Conservation (phyloP, 2,329 filamentous ascomycete species). For the Xylaria arbuscula region DNA sequence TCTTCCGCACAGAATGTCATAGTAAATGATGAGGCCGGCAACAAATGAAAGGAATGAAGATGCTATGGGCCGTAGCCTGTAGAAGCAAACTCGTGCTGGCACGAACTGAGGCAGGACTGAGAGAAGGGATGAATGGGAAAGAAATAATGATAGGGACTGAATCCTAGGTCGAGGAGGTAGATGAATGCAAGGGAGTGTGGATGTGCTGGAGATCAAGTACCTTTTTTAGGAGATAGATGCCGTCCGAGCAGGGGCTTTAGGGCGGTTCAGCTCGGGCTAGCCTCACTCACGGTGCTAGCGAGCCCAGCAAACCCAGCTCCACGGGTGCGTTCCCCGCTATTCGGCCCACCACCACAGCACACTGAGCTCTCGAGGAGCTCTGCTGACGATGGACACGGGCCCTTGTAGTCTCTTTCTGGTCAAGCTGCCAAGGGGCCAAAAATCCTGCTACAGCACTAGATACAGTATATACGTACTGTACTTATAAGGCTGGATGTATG, state of each 20-base stretch:
- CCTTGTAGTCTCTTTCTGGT: constrained; percentile 4
- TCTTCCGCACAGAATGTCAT: constrained; percentile 27
- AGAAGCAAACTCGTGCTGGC: constrained; percentile 21
- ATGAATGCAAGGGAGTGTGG: constrained; percentile 1
- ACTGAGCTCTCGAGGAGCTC: neutral
- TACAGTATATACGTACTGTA: neutral
- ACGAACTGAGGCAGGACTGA: constrained; percentile 1
- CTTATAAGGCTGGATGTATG: neutral
- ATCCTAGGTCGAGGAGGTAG: constrained; percentile 5
- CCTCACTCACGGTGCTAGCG: constrained; percentile 16
- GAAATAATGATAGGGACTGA: neutral
- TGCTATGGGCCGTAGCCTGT: neutral
- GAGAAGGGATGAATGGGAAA: neutral
- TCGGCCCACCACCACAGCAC: neutral
- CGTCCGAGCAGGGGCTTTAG: constrained; percentile 14
- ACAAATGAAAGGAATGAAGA: constrained; percentile 17
- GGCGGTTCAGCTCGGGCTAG: constrained; percentile 35
- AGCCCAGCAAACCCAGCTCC: constrained; percentile 31
- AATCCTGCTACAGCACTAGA: constrained; percentile 10
- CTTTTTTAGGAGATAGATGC: constrained; percentile 18
- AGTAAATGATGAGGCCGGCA: constrained; percentile 17
- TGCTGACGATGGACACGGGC: neutral
- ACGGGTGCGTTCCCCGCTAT: constrained; percentile 28
- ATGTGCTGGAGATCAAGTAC: constrained; percentile 12
- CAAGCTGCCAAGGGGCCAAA: constrained; percentile 19